These are phyloP conservation scores for Cryptosporidium felis DNA, from an alignment of 169 alveolate genomes.

Conservation along the genomic window DNA sequence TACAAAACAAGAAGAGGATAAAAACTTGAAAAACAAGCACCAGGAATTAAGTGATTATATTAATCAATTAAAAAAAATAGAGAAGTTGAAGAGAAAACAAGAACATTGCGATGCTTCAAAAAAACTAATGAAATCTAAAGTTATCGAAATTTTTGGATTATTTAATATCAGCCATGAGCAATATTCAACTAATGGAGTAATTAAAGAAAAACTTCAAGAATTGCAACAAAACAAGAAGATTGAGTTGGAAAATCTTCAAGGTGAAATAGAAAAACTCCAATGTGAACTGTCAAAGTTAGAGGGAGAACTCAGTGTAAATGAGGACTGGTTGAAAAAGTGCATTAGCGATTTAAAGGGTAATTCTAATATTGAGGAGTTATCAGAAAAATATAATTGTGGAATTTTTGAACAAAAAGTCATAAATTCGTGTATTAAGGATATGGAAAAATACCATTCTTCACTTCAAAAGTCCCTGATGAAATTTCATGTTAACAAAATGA, in stretches of 20 bases:
- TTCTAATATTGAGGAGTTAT: slow-evolving; percentile 13
- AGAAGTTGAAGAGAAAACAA: neutral
- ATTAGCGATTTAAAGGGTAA: neutral
- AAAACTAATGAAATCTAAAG: too few species aligned
- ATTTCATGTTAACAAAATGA: slow-evolving; percentile 88
- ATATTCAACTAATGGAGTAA: too few species aligned
- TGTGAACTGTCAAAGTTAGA: slow-evolving; percentile 42
- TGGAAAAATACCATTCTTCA: slow-evolving; percentile 77
- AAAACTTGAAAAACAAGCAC: neutral
- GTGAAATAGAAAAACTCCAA: neutral
- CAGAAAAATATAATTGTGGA: slow-evolving; percentile 3
- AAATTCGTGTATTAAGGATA: slow-evolving; percentile 65
- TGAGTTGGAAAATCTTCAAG: slow-evolving; percentile 3
- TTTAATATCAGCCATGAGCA: too few species aligned
- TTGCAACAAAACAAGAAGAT: neutral
- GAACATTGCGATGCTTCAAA: neutral
- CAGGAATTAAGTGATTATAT: neutral
- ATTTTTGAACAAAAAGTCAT: slow-evolving; percentile 24
- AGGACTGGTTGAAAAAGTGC: slow-evolving; percentile 30
- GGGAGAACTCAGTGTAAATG: slow-evolving; percentile 43
- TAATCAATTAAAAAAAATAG: neutral
- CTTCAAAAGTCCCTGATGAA: slow-evolving; percentile 89
- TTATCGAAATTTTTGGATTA: too few species aligned
- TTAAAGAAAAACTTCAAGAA: slow-evolving; percentile 15
- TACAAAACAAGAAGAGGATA: neutral